Conservation (phyloP, 306 rosid genomes). For the Castanea mollissima region DNA sequence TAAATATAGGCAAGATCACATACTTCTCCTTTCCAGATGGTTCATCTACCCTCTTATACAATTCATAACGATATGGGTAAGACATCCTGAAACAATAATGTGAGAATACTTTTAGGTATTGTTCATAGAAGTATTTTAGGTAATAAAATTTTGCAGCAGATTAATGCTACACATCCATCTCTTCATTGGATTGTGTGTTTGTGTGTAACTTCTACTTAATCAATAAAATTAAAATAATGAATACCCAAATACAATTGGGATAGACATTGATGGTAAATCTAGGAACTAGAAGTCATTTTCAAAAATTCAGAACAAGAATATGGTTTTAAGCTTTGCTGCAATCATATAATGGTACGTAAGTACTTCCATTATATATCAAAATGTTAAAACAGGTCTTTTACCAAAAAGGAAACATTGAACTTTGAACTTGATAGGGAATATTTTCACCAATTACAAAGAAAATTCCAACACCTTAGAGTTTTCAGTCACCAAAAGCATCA, state of each 20-base stretch:
- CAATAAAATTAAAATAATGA: not conserved
- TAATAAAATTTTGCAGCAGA: conserved; percentile 5
- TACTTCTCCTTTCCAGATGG: conserved; percentile 68
- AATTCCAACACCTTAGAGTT: no score
- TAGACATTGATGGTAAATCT: not conserved
- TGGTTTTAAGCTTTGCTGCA: no score
- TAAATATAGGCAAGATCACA: conserved; percentile 53
- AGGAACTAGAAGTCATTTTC: not conserved
- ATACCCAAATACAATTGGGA: not conserved
- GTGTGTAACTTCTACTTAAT: not conserved
- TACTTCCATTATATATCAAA: no score
- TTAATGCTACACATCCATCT: not conserved
- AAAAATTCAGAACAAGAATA: not conserved
- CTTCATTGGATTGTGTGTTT: not conserved
- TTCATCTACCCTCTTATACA: conserved; percentile 88
- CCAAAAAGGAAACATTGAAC: no score
- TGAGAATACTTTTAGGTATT: not conserved
- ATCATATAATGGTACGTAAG: no score
- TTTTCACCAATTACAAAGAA: no score
- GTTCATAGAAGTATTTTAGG: not conserved
- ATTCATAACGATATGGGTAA: conserved; percentile 65
- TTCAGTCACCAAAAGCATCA: no score
- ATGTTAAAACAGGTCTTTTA: no score
- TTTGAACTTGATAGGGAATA: no score
- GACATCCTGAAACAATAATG: conserved; percentile 43